These are phyloP conservation scores for Akanthomyces muscarius DNA, from an alignment of 2,329 filamentous ascomycete genomes.

Conservation along the genomic window DNA sequence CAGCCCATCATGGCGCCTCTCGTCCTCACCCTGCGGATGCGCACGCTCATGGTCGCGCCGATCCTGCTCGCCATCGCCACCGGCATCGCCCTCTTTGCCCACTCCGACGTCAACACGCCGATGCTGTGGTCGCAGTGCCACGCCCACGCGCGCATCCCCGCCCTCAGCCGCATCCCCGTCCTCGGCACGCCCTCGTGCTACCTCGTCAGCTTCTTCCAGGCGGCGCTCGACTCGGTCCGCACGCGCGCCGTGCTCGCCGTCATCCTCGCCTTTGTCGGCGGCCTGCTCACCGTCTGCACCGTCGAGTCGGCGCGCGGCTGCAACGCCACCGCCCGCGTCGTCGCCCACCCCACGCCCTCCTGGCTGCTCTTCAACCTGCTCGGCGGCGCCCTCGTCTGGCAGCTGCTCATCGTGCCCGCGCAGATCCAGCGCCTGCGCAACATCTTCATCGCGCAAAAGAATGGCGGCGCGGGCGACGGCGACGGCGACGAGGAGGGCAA, in stretches of 20 bases:
- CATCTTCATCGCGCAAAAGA: constrained; percentile 27
- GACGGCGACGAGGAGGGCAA: constrained; percentile 19
- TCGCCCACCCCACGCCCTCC: constrained; percentile 35
- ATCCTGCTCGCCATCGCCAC: constrained; percentile 44
- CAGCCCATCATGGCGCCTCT: constrained; percentile 1
- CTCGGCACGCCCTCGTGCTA: constrained; percentile 47
- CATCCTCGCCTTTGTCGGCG: constrained; percentile 42
- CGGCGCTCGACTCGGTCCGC: constrained; percentile 39
- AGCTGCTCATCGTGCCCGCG: constrained; percentile 47
- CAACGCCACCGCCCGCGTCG: constrained; percentile 33
- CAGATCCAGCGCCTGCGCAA: constrained; percentile 42
- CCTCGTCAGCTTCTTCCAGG: constrained; percentile 46
- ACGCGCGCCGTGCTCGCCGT: constrained; percentile 38
- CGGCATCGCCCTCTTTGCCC: constrained; percentile 37
- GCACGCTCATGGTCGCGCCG: constrained; percentile 48
- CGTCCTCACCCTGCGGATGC: constrained; percentile 34
- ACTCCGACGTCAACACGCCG: constrained; percentile 48
- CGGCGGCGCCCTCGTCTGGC: constrained; percentile 49
- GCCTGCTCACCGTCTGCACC: constrained; percentile 45
- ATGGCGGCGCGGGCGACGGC: not conserved
- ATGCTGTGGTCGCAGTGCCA: constrained; percentile 53
- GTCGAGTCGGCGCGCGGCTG: constrained; percentile 46
- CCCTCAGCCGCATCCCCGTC: constrained; percentile 40
- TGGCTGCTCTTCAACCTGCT: constrained; percentile 48
- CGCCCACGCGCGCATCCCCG: constrained; percentile 42